phyloP scores from a whole-genome alignment of 192 early-diverging fungal genomes.

The Mortierella claussenii region DNA sequence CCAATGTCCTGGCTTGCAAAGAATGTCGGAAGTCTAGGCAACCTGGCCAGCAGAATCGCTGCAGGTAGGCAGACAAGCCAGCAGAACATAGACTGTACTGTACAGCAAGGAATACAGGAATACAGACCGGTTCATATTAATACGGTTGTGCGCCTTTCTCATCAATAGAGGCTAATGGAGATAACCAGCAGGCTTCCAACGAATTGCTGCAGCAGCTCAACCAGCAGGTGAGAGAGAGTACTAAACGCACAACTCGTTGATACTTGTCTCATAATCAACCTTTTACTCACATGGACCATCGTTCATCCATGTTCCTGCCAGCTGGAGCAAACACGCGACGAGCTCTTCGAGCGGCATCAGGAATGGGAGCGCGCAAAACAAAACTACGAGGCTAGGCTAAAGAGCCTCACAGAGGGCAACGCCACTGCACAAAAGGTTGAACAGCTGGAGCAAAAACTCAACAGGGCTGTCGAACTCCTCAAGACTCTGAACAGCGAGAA shows the following conservation, averaged over 20 bases:
- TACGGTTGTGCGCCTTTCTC: too few relatives aligned
- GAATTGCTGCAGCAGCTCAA: slow-evolving; percentile 25
- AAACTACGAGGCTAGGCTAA: slow-evolving; percentile 39
- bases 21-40: slow-evolving; percentile 50
- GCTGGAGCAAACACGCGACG: slow-evolving; percentile 28
- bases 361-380: slow-evolving; percentile 44
- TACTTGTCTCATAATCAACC: background rate
- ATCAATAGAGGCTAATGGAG: slow-evolving; percentile 38
- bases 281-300: background rate
- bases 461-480: slow-evolving; percentile 26
- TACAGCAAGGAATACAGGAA: background rate
- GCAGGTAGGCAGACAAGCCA: slow-evolving; percentile 23
- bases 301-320: background rate
- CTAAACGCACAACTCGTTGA: too few relatives aligned
- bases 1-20: slow-evolving; percentile 53
- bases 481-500: slow-evolving; percentile 32
- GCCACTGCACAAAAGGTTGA: slow-evolving; percentile 43
- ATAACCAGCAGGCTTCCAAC: slow-evolving; percentile 20
- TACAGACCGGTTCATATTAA: background rate
- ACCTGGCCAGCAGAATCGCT: slow-evolving; percentile 50
- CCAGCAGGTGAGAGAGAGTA: slow-evolving; percentile 25
- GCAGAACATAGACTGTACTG: background rate
- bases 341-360: slow-evolving; percentile 24
- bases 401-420: slow-evolving; percentile 30
- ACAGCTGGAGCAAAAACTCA: slow-evolving; percentile 30